phyloP scores from a whole-genome alignment of 352 stramenopile genomes.

The Phytophthora gonapodyides region DNA sequence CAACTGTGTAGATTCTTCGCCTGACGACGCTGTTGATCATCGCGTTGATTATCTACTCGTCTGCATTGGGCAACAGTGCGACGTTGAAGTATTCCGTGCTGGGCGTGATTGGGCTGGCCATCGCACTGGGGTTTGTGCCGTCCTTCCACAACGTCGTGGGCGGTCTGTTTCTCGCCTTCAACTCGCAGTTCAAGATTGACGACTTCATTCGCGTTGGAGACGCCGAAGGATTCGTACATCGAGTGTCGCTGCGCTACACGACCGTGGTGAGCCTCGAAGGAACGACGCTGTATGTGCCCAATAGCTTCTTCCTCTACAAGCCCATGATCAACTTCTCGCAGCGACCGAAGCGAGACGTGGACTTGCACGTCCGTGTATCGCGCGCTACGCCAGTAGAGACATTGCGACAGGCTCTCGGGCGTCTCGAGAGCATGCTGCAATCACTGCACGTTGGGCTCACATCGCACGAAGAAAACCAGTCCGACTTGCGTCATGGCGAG shows the following conservation, averaged over 20 bases:
- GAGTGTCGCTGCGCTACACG: slow-evolving; percentile 84
- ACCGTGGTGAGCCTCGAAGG: slow-evolving; percentile 81
- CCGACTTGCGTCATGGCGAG: slow-evolving; percentile 75
- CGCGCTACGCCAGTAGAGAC: slow-evolving; percentile 58
- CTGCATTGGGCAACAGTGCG: slow-evolving; percentile 66
- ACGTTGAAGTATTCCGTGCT: slow-evolving; percentile 87
- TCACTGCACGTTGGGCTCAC: slow-evolving; percentile 85
- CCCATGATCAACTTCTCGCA: slow-evolving; percentile 90
- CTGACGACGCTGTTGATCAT: slow-evolving; percentile 81
- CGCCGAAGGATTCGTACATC: slow-evolving; percentile 80
- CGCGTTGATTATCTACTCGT: slow-evolving; percentile 87
- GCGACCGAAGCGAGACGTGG: slow-evolving; percentile 80
- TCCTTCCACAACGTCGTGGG: slow-evolving; percentile 89
- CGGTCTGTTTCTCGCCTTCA: slow-evolving; percentile 88
- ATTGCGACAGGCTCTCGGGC: slow-evolving; percentile 58
- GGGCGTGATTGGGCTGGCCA: slow-evolving; percentile 79
- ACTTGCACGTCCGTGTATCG: slow-evolving; percentile 72
- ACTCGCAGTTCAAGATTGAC: slow-evolving; percentile 88
- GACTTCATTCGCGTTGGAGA: slow-evolving; percentile 85
- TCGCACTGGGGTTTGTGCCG: slow-evolving; percentile 85
- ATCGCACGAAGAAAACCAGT: slow-evolving; percentile 87
- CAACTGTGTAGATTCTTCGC: slow-evolving; percentile 60
- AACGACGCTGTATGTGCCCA: slow-evolving; percentile 83
- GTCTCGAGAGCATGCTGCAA: slow-evolving; percentile 81
- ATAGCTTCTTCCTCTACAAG: slow-evolving; percentile 92